Evolutionary conservation across 306 rosid genomes (phyloP).

Genomic region (Clitoria ternatea): DNA sequence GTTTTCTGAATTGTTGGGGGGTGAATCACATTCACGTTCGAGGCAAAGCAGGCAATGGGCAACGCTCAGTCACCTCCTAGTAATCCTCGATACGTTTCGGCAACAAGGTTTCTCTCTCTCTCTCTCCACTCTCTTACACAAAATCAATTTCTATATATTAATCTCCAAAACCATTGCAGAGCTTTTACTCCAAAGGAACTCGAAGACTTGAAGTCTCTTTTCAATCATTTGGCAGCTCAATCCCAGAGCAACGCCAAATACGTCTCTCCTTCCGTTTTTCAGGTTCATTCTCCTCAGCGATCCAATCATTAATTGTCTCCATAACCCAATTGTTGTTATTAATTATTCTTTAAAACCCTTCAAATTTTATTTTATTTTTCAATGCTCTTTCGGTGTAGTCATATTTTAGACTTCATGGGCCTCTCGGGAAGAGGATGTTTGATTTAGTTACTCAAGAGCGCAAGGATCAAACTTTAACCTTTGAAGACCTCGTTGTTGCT

Average conservation of each 20-base stretch:
- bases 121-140: neutral
- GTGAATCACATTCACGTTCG: neutral
- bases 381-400: slow-evolving; percentile 41
- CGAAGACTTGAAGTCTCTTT: slow-evolving; percentile 53
- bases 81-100: slow-evolving; percentile 50
- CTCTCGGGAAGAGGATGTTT: slow-evolving; percentile 70
- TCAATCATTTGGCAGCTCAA: slow-evolving; percentile 52
- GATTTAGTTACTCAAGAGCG: slow-evolving; percentile 72
- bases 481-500: slow-evolving; percentile 80
- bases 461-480: slow-evolving; percentile 66
- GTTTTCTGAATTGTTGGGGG: neutral
- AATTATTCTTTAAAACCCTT: neutral
- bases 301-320: neutral
- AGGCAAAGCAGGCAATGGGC: slow-evolving; percentile 32
- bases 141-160: neutral
- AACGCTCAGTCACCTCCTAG: slow-evolving; percentile 43
- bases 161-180: slow-evolving; percentile 39
- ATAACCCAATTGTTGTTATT: neutral
- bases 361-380: neutral
- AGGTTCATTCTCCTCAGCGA: slow-evolving; percentile 49
- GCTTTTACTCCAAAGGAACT: slow-evolving; percentile 66
- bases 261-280: slow-evolving; percentile 60
- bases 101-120: slow-evolving; percentile 54
- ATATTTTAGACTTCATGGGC: slow-evolving; percentile 57
- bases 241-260: slow-evolving; percentile 48